A percentile compares a stretch with the other conserved stretches of the same genome.
Evolutionary conservation across 2,329 filamentous ascomycete species (phyloP).

Genomic region (Geosmithia flava): DNA sequence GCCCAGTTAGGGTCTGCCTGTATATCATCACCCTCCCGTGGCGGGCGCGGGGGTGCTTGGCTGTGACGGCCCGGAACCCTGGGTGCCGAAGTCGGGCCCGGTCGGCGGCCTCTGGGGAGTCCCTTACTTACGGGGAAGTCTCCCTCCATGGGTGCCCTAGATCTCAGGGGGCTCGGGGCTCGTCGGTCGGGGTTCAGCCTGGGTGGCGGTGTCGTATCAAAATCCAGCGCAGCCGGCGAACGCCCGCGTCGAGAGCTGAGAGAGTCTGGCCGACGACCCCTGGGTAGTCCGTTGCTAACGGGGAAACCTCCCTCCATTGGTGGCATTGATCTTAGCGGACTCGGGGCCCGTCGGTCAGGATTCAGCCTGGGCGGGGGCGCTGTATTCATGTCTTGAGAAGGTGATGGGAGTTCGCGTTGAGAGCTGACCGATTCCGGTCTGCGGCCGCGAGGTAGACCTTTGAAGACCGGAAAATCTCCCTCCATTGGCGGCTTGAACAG

Average conservation of each 20-base stretch:
- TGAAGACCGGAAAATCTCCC: conserved; percentile 19
- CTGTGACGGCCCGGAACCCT: not conserved
- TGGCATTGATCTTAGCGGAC: conserved; percentile 7
- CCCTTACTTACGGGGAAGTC: conserved; percentile 20
- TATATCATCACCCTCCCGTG: conserved; percentile 3
- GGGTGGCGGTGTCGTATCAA: conserved; percentile 3
- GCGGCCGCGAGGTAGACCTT: conserved; percentile 22
- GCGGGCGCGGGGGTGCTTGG: not conserved
- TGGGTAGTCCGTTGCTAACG: conserved; percentile 18
- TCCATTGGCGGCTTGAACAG: conserved; percentile 10
- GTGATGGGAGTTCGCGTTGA: not conserved
- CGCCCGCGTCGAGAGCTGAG: not conserved
- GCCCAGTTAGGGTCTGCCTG: conserved; percentile 14
- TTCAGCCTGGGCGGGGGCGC: conserved; percentile 4
- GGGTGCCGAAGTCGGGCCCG: not conserved
- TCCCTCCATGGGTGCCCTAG: conserved; percentile 12
- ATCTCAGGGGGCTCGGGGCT: conserved; percentile 10
- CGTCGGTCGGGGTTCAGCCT: conserved; percentile 4
- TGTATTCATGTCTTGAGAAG: not conserved
- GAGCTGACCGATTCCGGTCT: conserved; percentile 3
- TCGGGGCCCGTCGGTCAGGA: conserved; percentile 7
- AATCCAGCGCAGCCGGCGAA: not conserved
- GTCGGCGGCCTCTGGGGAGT: conserved; percentile 10
- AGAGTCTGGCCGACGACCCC: conserved; percentile 14
- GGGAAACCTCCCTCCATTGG: conserved; percentile 20